Evolutionary conservation across 2,329 filamentous ascomycete species (phyloP).

Genomic region (Rhynchosporium secalis): DNA sequence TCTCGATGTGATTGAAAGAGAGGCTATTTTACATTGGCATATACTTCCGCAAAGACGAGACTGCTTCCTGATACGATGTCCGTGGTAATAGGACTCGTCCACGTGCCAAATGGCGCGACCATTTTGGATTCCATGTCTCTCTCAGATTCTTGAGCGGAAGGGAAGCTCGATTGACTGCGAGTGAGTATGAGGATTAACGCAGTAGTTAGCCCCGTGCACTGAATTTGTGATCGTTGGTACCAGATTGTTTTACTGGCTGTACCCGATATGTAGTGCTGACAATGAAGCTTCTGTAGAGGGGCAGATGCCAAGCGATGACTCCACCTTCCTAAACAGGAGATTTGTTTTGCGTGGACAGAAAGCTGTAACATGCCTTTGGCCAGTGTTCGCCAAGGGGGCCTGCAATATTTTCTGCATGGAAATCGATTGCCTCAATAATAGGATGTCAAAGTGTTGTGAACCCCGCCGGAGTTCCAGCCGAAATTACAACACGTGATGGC

Average conservation of each 20-base stretch:
- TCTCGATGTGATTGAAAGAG: background rate
- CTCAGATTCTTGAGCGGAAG: background rate
- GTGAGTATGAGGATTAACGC: background rate
- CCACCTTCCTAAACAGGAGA: conserved; percentile 16
- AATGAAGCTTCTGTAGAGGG: background rate
- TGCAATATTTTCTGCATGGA: background rate
- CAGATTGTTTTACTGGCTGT: background rate
- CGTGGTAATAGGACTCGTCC: conserved; percentile 43
- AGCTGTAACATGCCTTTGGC: background rate
- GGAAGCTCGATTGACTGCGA: background rate
- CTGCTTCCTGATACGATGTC: conserved; percentile 40
- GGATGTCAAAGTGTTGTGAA: no score
- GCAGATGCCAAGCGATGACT: conserved; percentile 1
- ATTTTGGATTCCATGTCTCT: conserved; percentile 17
- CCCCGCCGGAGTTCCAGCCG: no score
- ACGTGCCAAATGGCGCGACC: conserved; percentile 41
- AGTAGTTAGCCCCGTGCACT: no score
- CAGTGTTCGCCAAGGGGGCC: background rate
- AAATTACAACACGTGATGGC: background rate
- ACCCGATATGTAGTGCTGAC: background rate
- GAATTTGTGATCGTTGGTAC: background rate
- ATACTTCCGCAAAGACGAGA: conserved; percentile 39
- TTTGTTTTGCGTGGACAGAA: background rate
- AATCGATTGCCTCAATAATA: no score
- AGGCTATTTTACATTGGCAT: conserved; percentile 23